These are phyloP conservation scores for Phytophthora pluvialis DNA, from an alignment of 352 stramenopile species.

Conservation along the genomic window DNA sequence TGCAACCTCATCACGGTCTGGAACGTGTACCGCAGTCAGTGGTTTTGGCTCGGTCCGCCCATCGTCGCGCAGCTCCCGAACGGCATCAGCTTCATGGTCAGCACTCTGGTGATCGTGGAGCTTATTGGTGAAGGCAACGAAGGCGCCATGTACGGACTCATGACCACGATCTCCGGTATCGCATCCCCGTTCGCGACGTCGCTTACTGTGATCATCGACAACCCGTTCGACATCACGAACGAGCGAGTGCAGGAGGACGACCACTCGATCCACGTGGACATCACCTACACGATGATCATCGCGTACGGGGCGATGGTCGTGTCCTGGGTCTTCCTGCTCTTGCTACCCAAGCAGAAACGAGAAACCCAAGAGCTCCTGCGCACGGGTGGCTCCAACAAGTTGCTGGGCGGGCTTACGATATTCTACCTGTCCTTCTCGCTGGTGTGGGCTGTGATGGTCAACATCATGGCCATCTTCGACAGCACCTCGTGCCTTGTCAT, in stretches of 20 bases:
- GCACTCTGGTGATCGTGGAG: slow-evolving; percentile 48
- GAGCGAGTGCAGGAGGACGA: slow-evolving; percentile 39
- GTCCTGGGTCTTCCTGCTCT: slow-evolving; percentile 40
- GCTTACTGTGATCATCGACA: slow-evolving; percentile 43
- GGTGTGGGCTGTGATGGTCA: slow-evolving; percentile 44
- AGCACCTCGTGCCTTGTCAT: slow-evolving; percentile 43
- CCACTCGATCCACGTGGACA: slow-evolving; percentile 42
- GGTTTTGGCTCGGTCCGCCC: slow-evolving; percentile 35
- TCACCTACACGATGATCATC: slow-evolving; percentile 57
- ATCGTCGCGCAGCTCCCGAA: slow-evolving; percentile 37
- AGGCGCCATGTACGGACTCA: slow-evolving; percentile 53
- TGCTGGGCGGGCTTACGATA: slow-evolving; percentile 39
- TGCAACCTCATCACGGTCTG: slow-evolving; percentile 46
- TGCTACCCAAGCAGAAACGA: slow-evolving; percentile 49
- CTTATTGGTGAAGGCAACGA: slow-evolving; percentile 52
- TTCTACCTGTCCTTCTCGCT: slow-evolving; percentile 45
- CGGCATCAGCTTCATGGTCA: slow-evolving; percentile 51
- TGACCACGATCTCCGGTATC: slow-evolving; percentile 51
- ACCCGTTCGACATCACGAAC: slow-evolving; percentile 45
- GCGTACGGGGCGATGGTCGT: slow-evolving; percentile 41
- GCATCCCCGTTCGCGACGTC: slow-evolving; percentile 44
- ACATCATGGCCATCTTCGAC: slow-evolving; percentile 54
- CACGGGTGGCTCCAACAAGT: slow-evolving; percentile 35
- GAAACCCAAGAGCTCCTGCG: slow-evolving; percentile 44
- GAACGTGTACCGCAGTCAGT: slow-evolving; percentile 49